Evolutionary conservation across 2,329 filamentous ascomycete genomes (phyloP), one percentile per base, ranked within the genome.

Genomic region (Paecilomyces niveus): DNA sequence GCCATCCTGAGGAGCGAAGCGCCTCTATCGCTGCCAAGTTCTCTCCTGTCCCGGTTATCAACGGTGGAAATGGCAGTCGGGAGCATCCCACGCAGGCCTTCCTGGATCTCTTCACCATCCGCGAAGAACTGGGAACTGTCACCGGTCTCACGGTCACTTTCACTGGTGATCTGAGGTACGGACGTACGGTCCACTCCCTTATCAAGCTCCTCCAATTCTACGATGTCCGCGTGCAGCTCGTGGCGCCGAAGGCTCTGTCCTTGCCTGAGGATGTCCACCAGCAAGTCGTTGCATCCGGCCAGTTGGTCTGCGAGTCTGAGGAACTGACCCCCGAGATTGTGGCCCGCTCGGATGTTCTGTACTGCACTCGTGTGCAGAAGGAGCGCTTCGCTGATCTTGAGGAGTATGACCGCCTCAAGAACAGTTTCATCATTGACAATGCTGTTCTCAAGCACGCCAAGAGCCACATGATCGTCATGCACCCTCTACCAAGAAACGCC

Each of bases 21-120:
- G 90, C 91, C 26, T 86, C 92, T 55, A 84, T 89, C 55, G 94
- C 93, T 0, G 87, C 89, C 68, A 93, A 92, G 72, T 96, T 88
- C 79, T 92, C 90, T 51, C 86, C 88, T 15, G 90, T 97, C 0
- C 94, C 94, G 1, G 87, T 99, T 70, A 93, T 99, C 81, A 99
- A 99, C 72, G 94, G 92, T 64, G 94, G 94, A 55, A 99, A 99
- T 73, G 94, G 94, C 63, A 92, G 89, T 76, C 87, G 90, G 68
- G 94, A 99, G 79, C 94, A 99, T 77, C 94, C 94, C 0, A 99
- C 94, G 0, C 94, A 99, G 77, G 94, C 94, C 0, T 94, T 99
- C 83, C 81, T 99, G 22, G 94, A 99, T 70, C 87, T 99, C 59
- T 99, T 97, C 81, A 97, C 94, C 57, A 99, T 99, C 70, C 90